These are phyloP conservation scores for Echinosophora koreensis DNA, from an alignment of 306 rosid species.

Conservation along the genomic window DNA sequence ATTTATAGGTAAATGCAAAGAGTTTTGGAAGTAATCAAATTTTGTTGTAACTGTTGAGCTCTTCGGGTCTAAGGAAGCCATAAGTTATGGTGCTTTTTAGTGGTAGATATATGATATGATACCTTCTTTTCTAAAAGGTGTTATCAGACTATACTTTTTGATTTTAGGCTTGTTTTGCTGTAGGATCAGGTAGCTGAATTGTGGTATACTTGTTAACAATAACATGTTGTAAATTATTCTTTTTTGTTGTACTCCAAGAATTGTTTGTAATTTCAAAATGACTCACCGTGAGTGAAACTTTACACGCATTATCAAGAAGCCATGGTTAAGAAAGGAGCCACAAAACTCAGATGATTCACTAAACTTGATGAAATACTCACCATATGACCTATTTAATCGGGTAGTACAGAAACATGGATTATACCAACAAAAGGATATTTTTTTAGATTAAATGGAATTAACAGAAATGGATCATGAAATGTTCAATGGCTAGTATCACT, in stretches of 20 bases:
- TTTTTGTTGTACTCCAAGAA: background rate
- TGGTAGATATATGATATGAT: background rate
- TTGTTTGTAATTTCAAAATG: background rate
- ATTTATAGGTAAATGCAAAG: constrained; percentile 3
- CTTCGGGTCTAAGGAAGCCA: background rate
- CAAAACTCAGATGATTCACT: no score
- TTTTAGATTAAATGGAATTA: background rate
- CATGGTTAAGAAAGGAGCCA: no score
- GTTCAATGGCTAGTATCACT: no score
- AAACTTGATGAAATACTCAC: no score
- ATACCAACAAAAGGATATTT: background rate
- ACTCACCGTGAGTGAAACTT: background rate
- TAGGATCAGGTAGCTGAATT: constrained; percentile 8
- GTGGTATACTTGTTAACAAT: background rate
- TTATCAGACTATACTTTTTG: background rate
- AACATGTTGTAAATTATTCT: background rate
- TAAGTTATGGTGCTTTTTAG: background rate
- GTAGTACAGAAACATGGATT: background rate
- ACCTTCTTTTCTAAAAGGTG: background rate
- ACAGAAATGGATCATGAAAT: background rate
- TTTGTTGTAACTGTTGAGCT: background rate
- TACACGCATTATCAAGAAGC: background rate
- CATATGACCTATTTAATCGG: no score
- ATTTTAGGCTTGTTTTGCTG: background rate
- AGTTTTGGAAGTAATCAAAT: background rate